A percentile compares a stretch with the other conserved stretches of the same genome.
These are phyloP conservation scores for Blattamonas nauphoetae DNA, from an alignment of 78 protist genomes.

Conservation along the genomic window DNA sequence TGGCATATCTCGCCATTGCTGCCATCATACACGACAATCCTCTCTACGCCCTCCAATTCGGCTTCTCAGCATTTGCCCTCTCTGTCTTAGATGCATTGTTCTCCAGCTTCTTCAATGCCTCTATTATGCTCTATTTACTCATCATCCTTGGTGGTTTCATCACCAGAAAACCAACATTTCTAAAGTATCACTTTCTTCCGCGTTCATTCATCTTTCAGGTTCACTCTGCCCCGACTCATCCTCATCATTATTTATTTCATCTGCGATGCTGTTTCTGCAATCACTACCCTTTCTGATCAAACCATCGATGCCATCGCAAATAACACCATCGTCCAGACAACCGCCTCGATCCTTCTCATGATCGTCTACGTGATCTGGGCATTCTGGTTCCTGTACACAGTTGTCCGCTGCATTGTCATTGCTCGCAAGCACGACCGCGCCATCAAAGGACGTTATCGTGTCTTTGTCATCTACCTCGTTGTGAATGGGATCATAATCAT, in stretches of 20 bases:
- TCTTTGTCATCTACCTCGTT: neutral
- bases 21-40: neutral
- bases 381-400: neutral
- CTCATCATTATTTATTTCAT: neutral
- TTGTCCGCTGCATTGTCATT: neutral
- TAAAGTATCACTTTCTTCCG: neutral
- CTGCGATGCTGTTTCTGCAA: neutral
- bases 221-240: neutral
- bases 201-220: neutral
- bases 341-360: neutral
- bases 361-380: neutral
- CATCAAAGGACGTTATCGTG: neutral
- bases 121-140: neutral
- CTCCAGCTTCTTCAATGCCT: neutral
- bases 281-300: neutral
- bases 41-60: neutral
- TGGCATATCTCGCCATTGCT: neutral
- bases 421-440: neutral
- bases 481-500: neutral
- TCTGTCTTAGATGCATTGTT: neutral
- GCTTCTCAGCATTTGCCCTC: neutral
- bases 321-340: neutral
- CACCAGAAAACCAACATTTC: neutral
- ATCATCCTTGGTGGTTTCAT: neutral
- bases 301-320: neutral